Conservation (phyloP, 1,284 basidiomycete genomes). For the Marasmius sp. region DNA sequence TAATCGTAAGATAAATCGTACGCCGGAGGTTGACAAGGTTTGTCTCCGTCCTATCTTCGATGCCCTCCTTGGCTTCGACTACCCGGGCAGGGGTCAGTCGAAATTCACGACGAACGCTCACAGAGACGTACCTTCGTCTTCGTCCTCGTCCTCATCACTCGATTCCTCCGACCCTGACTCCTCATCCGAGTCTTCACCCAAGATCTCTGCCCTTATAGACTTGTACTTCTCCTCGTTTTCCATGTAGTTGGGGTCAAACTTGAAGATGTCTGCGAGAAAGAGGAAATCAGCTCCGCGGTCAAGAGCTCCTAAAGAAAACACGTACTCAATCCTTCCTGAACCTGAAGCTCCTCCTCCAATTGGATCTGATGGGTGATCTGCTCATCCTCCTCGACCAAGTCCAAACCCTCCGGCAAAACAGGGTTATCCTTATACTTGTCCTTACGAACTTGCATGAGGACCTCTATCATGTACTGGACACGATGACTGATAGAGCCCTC, state of each 20-base stretch:
- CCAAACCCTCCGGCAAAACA: slow-evolving; percentile 88
- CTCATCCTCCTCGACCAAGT: slow-evolving; percentile 97
- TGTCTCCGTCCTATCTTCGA: slow-evolving; percentile 93
- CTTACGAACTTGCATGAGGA: slow-evolving; percentile 96
- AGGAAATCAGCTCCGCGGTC: slow-evolving; percentile 7
- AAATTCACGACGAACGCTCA: not conserved
- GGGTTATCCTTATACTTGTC: slow-evolving; percentile 99
- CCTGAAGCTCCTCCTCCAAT: slow-evolving; percentile 90
- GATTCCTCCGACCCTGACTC: slow-evolving; percentile 60
- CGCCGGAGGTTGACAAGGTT: slow-evolving; percentile 94
- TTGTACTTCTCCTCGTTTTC: slow-evolving; percentile 95
- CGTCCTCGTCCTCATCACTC: slow-evolving; percentile 41
- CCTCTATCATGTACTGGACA: slow-evolving; percentile 99
- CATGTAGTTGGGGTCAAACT: slow-evolving; percentile 85
- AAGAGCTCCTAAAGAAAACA: slow-evolving; percentile 15
- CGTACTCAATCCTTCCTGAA: slow-evolving; percentile 92
- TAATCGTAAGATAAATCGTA: slow-evolving; percentile 96
- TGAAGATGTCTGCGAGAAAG: slow-evolving; percentile 81
- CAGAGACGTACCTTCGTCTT: slow-evolving; percentile 54
- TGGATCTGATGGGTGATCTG: slow-evolving; percentile 95
- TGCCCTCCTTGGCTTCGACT: slow-evolving; percentile 80
- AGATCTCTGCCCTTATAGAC: slow-evolving; percentile 90
- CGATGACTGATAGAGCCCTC: slow-evolving; percentile 94
- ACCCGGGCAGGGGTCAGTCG: slow-evolving; percentile 30
- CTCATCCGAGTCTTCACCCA: slow-evolving; percentile 86